Percentiles rank a stretch among this genome's conserved stretches.
These are phyloP conservation scores for Hippophae rhamnoides DNA, from an alignment of 306 rosid genomes.

Conservation along the genomic window DNA sequence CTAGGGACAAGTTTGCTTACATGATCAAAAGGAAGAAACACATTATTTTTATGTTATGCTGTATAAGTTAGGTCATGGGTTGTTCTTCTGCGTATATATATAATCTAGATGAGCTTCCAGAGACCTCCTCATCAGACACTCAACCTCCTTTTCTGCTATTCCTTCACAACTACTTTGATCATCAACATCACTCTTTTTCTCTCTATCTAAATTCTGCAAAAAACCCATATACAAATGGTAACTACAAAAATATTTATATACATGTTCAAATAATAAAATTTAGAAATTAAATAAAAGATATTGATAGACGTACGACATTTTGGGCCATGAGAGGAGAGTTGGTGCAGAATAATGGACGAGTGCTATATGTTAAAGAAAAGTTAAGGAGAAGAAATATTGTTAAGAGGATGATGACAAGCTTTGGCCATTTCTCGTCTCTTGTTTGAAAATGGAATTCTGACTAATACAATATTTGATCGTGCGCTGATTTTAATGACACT, in stretches of 20 bases:
- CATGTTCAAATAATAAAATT: not conserved
- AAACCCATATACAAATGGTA: not conserved
- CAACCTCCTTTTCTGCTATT: slow-evolving; percentile 23
- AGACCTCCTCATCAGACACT: slow-evolving; percentile 63
- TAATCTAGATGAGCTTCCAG: slow-evolving; percentile 47
- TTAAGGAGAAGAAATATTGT: slow-evolving; percentile 39
- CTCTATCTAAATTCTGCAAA: slow-evolving; percentile 21
- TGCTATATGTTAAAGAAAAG: slow-evolving; percentile 29
- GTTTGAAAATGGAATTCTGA: not conserved
- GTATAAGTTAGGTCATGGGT: too few species aligned
- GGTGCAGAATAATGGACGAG: slow-evolving; percentile 22
- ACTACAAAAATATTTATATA: not conserved
- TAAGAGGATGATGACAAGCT: slow-evolving; percentile 30
- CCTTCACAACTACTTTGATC: slow-evolving; percentile 35
- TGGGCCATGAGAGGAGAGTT: slow-evolving; percentile 7
- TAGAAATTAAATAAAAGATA: not conserved
- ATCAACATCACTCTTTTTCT: slow-evolving; percentile 22
- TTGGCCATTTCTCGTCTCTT: slow-evolving; percentile 28
- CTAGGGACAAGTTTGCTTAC: too few species aligned
- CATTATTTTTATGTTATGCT: too few species aligned
- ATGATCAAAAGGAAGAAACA: too few species aligned
- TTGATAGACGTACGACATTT: slow-evolving; percentile 18
- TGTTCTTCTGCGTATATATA: too few species aligned
- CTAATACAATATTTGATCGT: too few species aligned
- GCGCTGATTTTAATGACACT: not conserved